These are phyloP conservation scores for Globisporangium spinosum DNA, from an alignment of 352 stramenopile genomes.

Conservation along the genomic window DNA sequence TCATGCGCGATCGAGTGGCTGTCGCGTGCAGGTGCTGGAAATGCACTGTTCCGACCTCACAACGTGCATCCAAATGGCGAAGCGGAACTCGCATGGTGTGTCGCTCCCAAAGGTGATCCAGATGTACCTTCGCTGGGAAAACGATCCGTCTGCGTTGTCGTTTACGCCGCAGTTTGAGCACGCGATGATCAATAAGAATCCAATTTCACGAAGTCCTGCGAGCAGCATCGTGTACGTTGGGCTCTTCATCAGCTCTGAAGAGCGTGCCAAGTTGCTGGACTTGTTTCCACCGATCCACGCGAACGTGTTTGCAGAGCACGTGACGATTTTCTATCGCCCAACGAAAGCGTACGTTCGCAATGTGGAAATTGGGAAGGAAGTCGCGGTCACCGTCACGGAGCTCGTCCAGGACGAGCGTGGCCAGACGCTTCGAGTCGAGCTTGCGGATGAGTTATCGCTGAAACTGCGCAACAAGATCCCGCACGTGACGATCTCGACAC, in stretches of 20 bases:
- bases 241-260: constrained; percentile 42
- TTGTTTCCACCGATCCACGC: constrained; percentile 25
- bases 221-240: constrained; percentile 45
- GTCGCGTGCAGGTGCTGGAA: constrained; percentile 41
- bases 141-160: constrained; percentile 29
- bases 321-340: constrained; percentile 64
- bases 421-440: constrained; percentile 47
- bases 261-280: constrained; percentile 32
- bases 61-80: constrained; percentile 48
- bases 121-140: constrained; percentile 69
- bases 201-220: constrained; percentile 37
- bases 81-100: constrained; percentile 71
- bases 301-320: constrained; percentile 52
- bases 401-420: constrained; percentile 41
- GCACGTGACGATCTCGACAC: constrained; percentile 63
- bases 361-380: constrained; percentile 38
- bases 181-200: constrained; percentile 39
- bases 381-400: constrained; percentile 31
- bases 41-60: constrained; percentile 46
- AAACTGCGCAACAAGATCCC: constrained; percentile 48
- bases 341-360: constrained; percentile 46
- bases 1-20: constrained; percentile 25
- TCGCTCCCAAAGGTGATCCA: constrained; percentile 51
- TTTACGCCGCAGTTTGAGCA: constrained; percentile 52
- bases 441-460: constrained; percentile 35